Evolutionary conservation across 2,329 filamentous ascomycete genomes (phyloP), one percentile per base, ranked within the genome.

Genomic region (Neonectria faginata): DNA sequence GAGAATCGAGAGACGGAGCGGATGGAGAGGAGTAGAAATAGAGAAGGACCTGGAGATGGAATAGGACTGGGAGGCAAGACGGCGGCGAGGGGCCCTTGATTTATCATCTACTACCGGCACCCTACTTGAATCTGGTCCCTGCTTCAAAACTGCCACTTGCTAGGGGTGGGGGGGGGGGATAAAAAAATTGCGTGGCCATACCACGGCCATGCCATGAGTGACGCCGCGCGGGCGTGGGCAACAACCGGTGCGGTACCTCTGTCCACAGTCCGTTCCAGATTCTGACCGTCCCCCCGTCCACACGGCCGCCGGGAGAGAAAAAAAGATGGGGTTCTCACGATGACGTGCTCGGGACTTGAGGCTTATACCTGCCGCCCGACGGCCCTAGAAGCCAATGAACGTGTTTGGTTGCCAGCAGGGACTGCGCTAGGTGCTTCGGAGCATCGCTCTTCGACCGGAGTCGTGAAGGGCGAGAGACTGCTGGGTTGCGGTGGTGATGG

Each of bases 271-370:
- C 29, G n/a, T 20, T 20, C 25, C 55, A 50, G 16, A 60, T 58
- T 52, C 53, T 63, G 58, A 62, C 58, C 58, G 33, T 55, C 51
- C 14, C 53, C 48, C 25, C 56, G 29, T 29, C 29, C 29, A 29
- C 29, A 29, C 9, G 29, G 29, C 29, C 29, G 29, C 29, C 29
- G 29, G 57, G 67, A 60, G 56, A 44, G 71, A 71, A 72, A 73
- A 72, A 68, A 42, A 68, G 71, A 65, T 70, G 70, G 69, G 69
- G 53, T 65, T 73, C 64, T 65, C 67, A 66, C 63, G 67, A 77
- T 77, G 75, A 77, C 75, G 75, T 77, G 75, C 75, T 77, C 74
- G 67, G 72, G 72, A 70, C 64, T 72, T 73, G 72, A 75, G 71
- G 74, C 68, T 74, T 74, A 74, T 74, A 71, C 68, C 64, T 68